Evolutionary conservation across 2,329 filamentous ascomycete species (phyloP).

Genomic region (Penicillium occitanis): DNA sequence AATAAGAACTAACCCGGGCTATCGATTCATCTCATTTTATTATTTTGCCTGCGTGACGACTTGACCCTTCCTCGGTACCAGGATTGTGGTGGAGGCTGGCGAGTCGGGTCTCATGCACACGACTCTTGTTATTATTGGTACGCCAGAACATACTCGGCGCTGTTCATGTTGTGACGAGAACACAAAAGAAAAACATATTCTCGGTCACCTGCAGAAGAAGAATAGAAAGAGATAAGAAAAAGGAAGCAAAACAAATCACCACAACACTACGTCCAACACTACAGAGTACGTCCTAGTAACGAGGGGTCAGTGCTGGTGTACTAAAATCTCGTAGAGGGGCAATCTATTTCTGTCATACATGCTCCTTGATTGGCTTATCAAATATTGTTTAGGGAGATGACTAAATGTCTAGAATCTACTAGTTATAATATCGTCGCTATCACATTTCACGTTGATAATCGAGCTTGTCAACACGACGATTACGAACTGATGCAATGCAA

Average conservation of each 20-base stretch:
- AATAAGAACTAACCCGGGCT: neutral
- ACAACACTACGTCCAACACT: neutral
- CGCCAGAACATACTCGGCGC: neutral
- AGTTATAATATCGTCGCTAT: neutral
- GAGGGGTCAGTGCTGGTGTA: conserved; percentile 7
- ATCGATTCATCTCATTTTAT: neutral
- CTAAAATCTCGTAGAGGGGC: neutral
- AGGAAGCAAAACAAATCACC: neutral
- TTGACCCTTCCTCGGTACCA: neutral
- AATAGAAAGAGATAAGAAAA: neutral
- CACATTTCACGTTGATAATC: neutral
- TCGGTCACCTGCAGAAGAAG: conserved; percentile 7
- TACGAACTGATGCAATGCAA: neutral
- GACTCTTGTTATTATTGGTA: neutral
- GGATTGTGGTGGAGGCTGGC: neutral
- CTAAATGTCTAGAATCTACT: neutral
- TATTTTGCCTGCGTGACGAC: neutral
- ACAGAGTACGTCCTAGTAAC: neutral
- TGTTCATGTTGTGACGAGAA: neutral
- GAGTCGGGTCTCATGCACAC: neutral
- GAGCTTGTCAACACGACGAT: neutral
- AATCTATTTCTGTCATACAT: conserved; percentile 2
- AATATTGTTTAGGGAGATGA: neutral
- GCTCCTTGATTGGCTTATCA: conserved; percentile 1
- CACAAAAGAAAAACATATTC: neutral